Base-by-base conservation (phyloP, 495 filamentous ascomycete species). In the Talaromyces borbonicus region DNA sequence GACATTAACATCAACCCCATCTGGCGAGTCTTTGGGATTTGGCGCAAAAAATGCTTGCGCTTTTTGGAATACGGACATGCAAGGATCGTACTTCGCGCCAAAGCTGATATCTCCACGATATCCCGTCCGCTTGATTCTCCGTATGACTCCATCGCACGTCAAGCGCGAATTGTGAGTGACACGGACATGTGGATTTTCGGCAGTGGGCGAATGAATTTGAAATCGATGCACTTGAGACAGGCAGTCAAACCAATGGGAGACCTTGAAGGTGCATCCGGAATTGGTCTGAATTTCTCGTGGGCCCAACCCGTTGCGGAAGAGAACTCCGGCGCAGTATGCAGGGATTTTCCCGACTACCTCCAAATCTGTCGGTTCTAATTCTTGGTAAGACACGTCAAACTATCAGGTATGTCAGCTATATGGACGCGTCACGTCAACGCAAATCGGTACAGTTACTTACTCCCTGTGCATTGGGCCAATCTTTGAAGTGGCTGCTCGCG, bases 191-290 rank as follows among this genome's bases (percentile, higher is more conserved):
- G 53, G 30, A 15, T 62, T 39, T 8, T 44, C 40, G 11, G 49
- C 52, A 4, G 65, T 42, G 4, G 63, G 43, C n/a, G 50, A 49
- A 12, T 61, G 52, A 25, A 90, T 79, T 47, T 84, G 69, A 62
- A 92, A 90, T 11, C 77, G 75, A 52, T 88, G 84, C 2, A 76
- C 78, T 48, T 87, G 81, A n/a, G 71, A 71, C 33, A 88, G 78
- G n/a, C 83, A 79, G 58, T 89, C 81, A 49, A 89, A 87, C 86
- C 85, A 92, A 55, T 92, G 86, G 0, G 61, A 73, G 6, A 76
- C 61, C 22, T 65, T 59, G 51, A 77, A 77, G 0, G 71, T 75
- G 1, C 70, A 71, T 24, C 74, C 75, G 0, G 73, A 61, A 12
- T 78, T 71, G 12, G 69, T 70, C 33, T 79, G 60, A 6, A 84